phyloP scores from a whole-genome alignment of 768 basidiomycete species.

The Leccinum disarticulatum region DNA sequence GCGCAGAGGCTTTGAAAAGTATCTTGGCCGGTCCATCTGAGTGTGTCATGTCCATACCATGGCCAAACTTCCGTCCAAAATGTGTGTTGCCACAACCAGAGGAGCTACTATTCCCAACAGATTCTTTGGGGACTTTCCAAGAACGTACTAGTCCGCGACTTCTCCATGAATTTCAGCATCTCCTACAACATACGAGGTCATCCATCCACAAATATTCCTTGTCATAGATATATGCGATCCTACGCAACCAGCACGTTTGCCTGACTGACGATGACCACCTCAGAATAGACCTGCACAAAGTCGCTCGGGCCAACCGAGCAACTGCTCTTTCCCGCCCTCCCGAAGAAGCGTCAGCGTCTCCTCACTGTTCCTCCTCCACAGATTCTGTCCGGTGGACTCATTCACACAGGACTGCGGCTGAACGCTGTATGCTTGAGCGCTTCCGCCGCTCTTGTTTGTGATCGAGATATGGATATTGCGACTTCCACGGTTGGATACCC shows the following conservation, averaged over 20 bases:
- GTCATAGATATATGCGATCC: neutral
- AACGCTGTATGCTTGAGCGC: neutral
- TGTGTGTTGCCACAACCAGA: no score
- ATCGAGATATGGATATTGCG: neutral
- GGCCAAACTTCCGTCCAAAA: no score
- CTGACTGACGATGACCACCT: conserved; percentile 13
- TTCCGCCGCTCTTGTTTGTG: conserved; percentile 9
- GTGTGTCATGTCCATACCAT: no score
- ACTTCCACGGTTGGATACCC: conserved; percentile 13
- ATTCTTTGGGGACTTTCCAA: neutral
- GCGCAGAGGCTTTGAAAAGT: no score
- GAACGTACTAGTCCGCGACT: neutral
- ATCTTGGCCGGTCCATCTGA: no score
- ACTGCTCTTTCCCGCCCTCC: conserved; percentile 5
- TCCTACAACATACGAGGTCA: neutral
- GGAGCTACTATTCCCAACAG: neutral
- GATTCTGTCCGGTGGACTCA: conserved; percentile 1
- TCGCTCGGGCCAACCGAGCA: conserved; percentile 12
- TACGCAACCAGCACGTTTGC: conserved; percentile 3
- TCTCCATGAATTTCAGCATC: neutral
- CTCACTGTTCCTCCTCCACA: conserved; percentile 5
- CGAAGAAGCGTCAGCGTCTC: conserved; percentile 10
- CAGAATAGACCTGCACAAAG: conserved; percentile 13
- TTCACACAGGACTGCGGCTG: neutral
- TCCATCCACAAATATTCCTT: neutral